A percentile compares a stretch with the other conserved stretches of the same genome.
phyloP scores from a whole-genome alignment of 148 eudicot genomes.

The Linanthus parryae region DNA sequence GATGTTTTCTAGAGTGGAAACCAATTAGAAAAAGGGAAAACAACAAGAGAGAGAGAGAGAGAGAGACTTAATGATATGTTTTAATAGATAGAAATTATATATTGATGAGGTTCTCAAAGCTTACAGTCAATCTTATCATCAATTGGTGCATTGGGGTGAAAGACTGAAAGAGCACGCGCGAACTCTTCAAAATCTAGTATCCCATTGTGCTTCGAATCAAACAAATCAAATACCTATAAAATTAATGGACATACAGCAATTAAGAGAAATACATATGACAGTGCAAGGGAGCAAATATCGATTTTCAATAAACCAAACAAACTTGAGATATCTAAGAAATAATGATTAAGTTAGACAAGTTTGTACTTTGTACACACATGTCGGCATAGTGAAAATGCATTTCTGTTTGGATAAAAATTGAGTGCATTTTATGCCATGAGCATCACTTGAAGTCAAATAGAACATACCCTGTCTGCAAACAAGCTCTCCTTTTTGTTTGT shows the following conservation, averaged over 20 bases:
- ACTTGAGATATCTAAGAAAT: not conserved
- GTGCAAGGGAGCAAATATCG: not conserved
- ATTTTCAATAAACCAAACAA: not conserved
- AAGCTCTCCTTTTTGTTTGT: constrained; percentile 67
- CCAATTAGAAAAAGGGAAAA: too few species aligned
- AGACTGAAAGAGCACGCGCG: constrained; percentile 42
- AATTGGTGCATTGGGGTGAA: constrained; percentile 41
- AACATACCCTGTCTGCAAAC: constrained; percentile 74
- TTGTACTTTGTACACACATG: too few species aligned
- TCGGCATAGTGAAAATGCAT: not conserved
- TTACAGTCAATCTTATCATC: constrained; percentile 44
- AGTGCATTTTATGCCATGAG: too few species aligned
- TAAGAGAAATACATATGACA: not conserved
- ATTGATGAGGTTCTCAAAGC: too few species aligned
- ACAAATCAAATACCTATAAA: constrained; percentile 36
- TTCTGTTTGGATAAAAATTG: not conserved
- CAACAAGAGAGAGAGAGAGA: too few species aligned
- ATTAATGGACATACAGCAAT: too few species aligned
- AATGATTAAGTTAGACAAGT: not conserved
- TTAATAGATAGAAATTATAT: too few species aligned
- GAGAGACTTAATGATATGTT: too few species aligned
- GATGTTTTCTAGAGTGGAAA: too few species aligned
- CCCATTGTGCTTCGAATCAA: constrained; percentile 41
- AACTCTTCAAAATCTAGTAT: constrained; percentile 40
- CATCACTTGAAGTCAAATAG: too few species aligned